Conservation (phyloP, 768 basidiomycete genomes). For the Termitomyces sp. region DNA sequence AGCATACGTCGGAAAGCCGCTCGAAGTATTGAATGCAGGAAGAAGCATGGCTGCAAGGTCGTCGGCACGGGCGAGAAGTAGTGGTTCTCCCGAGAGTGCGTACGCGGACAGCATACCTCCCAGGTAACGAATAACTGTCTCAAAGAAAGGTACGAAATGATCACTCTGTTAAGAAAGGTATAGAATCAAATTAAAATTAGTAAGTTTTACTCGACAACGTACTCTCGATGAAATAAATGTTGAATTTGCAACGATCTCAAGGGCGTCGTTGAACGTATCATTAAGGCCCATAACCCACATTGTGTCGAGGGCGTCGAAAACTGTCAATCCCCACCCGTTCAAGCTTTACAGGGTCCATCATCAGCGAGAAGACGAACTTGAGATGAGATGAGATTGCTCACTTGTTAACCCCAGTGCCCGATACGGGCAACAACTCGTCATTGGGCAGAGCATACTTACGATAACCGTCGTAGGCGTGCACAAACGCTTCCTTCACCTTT, state of each 20-base stretch:
- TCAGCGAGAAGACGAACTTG: neutral
- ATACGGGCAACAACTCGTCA: conserved; percentile 57
- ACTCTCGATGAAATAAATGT: conserved; percentile 42
- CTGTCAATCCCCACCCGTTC: conserved; percentile 72
- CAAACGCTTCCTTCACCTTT: conserved; percentile 54
- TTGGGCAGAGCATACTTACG: conserved; percentile 44
- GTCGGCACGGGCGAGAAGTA: conserved; percentile 65
- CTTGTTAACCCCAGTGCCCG: conserved; percentile 51
- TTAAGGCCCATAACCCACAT: conserved; percentile 77
- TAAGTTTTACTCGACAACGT: conserved; percentile 9
- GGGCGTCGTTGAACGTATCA: conserved; percentile 58
- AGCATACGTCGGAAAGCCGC: conserved; percentile 66
- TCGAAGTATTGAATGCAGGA: conserved; percentile 66
- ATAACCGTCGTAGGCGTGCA: conserved; percentile 60
- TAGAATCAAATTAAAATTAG: neutral
- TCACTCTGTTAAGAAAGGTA: conserved; percentile 17
- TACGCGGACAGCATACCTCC: conserved; percentile 82
- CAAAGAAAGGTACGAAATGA: conserved; percentile 54
- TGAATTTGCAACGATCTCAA: conserved; percentile 45
- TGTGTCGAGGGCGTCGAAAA: conserved; percentile 79
- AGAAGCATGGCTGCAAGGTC: conserved; percentile 69
- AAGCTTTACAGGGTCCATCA: conserved; percentile 37
- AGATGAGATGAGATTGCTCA: conserved; percentile 29
- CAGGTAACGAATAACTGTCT: conserved; percentile 81
- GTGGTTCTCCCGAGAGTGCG: conserved; percentile 61